phyloP scores from a whole-genome alignment of 2,329 filamentous ascomycete genomes.

The Scorias spongiosa region DNA sequence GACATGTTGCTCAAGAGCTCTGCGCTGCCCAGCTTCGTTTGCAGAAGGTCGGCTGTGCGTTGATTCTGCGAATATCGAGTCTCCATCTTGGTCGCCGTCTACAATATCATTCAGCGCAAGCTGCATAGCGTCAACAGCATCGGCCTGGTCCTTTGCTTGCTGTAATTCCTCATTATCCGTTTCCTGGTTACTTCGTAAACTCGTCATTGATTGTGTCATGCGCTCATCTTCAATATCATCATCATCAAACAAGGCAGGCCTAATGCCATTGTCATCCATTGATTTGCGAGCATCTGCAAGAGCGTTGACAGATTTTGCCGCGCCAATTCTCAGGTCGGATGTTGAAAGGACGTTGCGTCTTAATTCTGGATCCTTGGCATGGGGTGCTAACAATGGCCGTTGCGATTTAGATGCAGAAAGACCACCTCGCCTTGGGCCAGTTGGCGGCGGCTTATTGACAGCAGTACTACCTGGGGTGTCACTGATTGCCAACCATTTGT shows the following conservation, averaged over 20 bases:
- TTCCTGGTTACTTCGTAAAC: constrained; percentile 59
- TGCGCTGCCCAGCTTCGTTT: constrained; percentile 31
- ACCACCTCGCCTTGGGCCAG: constrained; percentile 5
- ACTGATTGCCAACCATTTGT: constrained; percentile 86
- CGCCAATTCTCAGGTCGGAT: constrained; percentile 37
- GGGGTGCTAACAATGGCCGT: constrained; percentile 8
- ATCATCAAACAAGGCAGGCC: constrained; percentile 52
- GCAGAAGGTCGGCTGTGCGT: constrained; percentile 36
- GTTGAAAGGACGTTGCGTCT: constrained; percentile 46
- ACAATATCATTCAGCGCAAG: constrained; percentile 84
- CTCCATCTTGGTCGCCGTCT: constrained; percentile 53
- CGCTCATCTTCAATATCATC: constrained; percentile 64
- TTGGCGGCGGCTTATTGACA: constrained; percentile 22
- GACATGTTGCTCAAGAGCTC: constrained; percentile 31
- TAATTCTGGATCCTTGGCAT: constrained; percentile 31
- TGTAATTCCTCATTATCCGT: constrained; percentile 47
- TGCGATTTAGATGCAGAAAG: constrained; percentile 9
- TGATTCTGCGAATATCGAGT: constrained; percentile 47
- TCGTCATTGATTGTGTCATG: constrained; percentile 62
- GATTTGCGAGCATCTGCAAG: constrained; percentile 45
- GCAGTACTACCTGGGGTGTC: constrained; percentile 29
- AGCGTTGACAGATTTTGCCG: constrained; percentile 30
- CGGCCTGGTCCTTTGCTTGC: constrained; percentile 47
- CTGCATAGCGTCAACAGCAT: constrained; percentile 85
- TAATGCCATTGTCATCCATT: constrained; percentile 45